phyloP scores from a whole-genome alignment of 495 filamentous ascomycete genomes.

The Penicillium soppii region DNA sequence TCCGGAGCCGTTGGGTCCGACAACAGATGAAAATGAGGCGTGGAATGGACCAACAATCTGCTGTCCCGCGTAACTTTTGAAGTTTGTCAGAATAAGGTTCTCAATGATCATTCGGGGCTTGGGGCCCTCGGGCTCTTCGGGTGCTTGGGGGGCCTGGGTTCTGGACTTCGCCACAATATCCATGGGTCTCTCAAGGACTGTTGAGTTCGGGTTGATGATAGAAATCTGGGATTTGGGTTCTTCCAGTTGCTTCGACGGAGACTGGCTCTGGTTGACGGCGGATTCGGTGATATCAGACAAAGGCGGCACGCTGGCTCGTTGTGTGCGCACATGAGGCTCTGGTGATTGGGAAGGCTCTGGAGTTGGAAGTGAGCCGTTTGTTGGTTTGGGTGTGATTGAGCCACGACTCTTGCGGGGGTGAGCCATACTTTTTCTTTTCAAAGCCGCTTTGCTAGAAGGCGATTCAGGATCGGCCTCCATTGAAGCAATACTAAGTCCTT shows the following conservation, averaged over 20 bases:
- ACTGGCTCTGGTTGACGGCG: slow-evolving; percentile 69
- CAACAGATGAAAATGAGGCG: slow-evolving; percentile 96
- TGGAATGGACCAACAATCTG: slow-evolving; percentile 98
- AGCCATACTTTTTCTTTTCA: slow-evolving; percentile 69
- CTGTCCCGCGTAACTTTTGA: slow-evolving; percentile 96
- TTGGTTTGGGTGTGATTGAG: slow-evolving; percentile 42
- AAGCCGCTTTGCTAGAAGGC: slow-evolving; percentile 58
- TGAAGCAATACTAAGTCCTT: slow-evolving; percentile 37
- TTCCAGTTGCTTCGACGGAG: slow-evolving; percentile 38
- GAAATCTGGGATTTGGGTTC: slow-evolving; percentile 50
- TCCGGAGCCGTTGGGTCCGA: slow-evolving; percentile 95
- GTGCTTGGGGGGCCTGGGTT: slow-evolving; percentile 59
- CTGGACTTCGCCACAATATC: slow-evolving; percentile 91
- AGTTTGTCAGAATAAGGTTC: slow-evolving; percentile 85
- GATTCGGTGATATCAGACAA: slow-evolving; percentile 76
- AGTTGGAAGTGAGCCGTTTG: slow-evolving; percentile 55
- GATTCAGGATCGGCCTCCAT: slow-evolving; percentile 55
- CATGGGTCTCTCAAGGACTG: slow-evolving; percentile 83
- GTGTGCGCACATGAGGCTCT: slow-evolving; percentile 49
- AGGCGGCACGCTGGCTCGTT: slow-evolving; percentile 55
- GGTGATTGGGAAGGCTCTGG: slow-evolving; percentile 57
- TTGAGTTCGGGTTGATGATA: slow-evolving; percentile 70
- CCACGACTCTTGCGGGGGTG: slow-evolving; percentile 53
- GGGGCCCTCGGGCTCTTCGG: slow-evolving; percentile 68
- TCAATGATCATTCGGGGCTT: slow-evolving; percentile 88